Evolutionary conservation across 352 stramenopile species (phyloP).

Genomic region (Blastocystis hominis): DNA sequence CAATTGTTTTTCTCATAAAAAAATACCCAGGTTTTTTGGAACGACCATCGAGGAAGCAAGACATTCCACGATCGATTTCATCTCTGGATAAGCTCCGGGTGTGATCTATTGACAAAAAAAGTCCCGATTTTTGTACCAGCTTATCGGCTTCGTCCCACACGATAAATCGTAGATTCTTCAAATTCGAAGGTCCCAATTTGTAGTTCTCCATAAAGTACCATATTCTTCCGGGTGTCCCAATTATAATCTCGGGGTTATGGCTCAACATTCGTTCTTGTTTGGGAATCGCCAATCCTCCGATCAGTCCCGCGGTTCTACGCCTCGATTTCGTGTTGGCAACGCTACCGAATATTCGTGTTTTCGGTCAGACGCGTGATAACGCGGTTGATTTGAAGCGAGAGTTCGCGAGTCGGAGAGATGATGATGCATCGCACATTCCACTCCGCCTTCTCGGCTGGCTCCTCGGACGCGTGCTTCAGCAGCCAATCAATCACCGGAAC

Average conservation of each 20-base stretch:
- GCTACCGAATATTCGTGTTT: not conserved
- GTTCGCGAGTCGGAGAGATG: constrained; percentile 72
- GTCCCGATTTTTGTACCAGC: not conserved
- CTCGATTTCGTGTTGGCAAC: not conserved
- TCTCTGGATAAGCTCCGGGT: constrained; percentile 37
- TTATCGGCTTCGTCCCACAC: constrained; percentile 74
- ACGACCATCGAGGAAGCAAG: not conserved
- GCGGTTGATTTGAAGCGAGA: constrained; percentile 71
- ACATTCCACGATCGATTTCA: not conserved
- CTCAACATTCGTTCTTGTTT: constrained; percentile 74
- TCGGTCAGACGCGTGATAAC: constrained; percentile 18
- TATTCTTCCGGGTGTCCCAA: constrained; percentile 71
- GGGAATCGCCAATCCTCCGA: constrained; percentile 75
- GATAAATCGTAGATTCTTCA: constrained; percentile 70
- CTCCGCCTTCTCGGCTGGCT: constrained; percentile 45
- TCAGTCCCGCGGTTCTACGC: constrained; percentile 71
- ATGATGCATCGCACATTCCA: constrained; percentile 70
- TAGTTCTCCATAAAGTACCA: constrained; percentile 75
- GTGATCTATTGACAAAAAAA: not conserved
- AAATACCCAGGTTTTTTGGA: not conserved
- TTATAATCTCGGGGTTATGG: constrained; percentile 74
- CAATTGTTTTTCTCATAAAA: not conserved
- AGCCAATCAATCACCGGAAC: constrained; percentile 76
- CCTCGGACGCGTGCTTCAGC: constrained; percentile 67
- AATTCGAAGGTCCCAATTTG: constrained; percentile 66